Base-by-base conservation (phyloP, 768 basidiomycete genomes). In the Podaxis sp. region DNA sequence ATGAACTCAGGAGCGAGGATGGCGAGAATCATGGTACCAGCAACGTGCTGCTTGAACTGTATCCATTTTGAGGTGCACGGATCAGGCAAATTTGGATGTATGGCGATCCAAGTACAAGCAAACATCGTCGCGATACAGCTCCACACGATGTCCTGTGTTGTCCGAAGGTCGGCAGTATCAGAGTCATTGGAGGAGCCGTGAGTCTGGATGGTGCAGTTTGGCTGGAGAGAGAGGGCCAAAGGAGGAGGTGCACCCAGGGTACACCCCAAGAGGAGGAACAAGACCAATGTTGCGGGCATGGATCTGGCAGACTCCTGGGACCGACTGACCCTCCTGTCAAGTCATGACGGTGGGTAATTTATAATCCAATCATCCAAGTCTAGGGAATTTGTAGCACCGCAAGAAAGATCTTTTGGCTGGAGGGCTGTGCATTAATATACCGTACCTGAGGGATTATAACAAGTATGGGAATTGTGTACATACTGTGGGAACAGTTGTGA, bases 51-150 rank as follows among this genome's bases (percentile, higher is more conserved):
- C 12, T 36, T 36, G 7, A 19, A 36, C 17, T 8, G n/a, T 5
- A 7, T 13, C 33, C 47, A 36, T 22, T 17, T n/a, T 12, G 47
- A 50, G 19, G 5, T 2, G 11, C 47, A 19, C 19, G 29, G 47
- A 22, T 50, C 13, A 9, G 68, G 66, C 8, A 67, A 19, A 41
- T 69, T 69, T 0, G 64, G 66, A 49, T 70, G 71, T 9, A 68
- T 36, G 0, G 69, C 59, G 12, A 69, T 55, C 71, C 69, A 70
- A 1, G 68, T 66, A 49, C 67, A 72, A 2, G 65, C 58, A 22
- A 70, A 67, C 9, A 67, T 62, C 1, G 68, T 69, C 2, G 49
- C 63, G 7, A 70, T 33, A 50, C 71, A 68, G 36, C 68, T 66
- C 64, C 59, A 64, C 24, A 70, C 43, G 29, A 70, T 64, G 24